These are phyloP conservation scores for Gynandropsis gynandra DNA, from an alignment of 345 rosid species.

Conservation along the genomic window DNA sequence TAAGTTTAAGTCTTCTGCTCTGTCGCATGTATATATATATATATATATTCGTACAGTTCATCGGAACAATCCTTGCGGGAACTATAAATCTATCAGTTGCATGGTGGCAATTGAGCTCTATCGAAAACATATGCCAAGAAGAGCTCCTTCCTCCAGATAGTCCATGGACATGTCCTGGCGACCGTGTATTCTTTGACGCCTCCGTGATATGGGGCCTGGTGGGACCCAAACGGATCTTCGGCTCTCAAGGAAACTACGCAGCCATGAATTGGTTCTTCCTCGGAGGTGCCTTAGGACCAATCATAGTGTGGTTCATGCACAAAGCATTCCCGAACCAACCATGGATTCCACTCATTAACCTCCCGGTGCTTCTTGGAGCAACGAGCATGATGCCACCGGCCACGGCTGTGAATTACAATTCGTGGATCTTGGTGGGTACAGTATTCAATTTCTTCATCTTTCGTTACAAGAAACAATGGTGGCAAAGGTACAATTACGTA, in stretches of 20 bases:
- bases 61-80: slow-evolving; percentile 82
- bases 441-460: slow-evolving; percentile 74
- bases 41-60: no score
- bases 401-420: slow-evolving; percentile 62
- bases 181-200: slow-evolving; percentile 85
- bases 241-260: slow-evolving; percentile 58
- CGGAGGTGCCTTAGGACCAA: slow-evolving; percentile 74
- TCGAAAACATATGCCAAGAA: slow-evolving; percentile 69
- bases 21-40: no score
- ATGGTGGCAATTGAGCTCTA: slow-evolving; percentile 73
- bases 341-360: slow-evolving; percentile 84
- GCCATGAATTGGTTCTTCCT: slow-evolving; percentile 87
- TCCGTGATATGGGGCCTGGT: slow-evolving; percentile 89
- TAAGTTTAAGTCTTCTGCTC: no score
- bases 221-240: slow-evolving; percentile 74
- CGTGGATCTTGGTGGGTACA: slow-evolving; percentile 75
- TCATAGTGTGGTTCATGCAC: slow-evolving; percentile 60
- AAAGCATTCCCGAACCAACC: slow-evolving; percentile 63
- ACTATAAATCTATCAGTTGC: slow-evolving; percentile 72
- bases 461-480: slow-evolving; percentile 67
- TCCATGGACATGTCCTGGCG: slow-evolving; percentile 89
- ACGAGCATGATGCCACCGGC: slow-evolving; percentile 79
- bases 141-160: slow-evolving; percentile 59
- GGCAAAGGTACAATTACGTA: slow-evolving; percentile 83
- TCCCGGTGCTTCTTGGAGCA: slow-evolving; percentile 82